Base-by-base conservation (phyloP, 371 early-diverging fungal species). In the Apophysomyces ossiformis region DNA sequence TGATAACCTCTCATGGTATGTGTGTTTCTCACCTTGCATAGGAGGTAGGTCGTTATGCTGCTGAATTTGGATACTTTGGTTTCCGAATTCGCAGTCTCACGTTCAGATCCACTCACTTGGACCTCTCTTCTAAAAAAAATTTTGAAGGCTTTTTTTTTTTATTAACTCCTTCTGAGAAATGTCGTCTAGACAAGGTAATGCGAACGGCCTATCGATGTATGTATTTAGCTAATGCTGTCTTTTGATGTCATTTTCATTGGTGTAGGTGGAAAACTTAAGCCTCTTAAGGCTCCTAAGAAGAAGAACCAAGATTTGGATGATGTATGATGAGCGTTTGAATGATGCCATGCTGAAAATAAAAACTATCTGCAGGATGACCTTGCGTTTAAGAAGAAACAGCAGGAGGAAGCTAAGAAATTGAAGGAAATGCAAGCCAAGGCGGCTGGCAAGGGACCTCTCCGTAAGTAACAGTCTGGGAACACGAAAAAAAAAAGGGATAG, bases 341-440 rank as follows among this genome's bases (percentile, higher is more conserved):
- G 16, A 59, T 7, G 5, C 39, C 60, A 64, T 18, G 45, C n/a
- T n/a, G 16, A 26, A 26, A 60, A 26, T 26, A 26, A 26, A 21
- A 39, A 61, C 43, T 56, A n/a, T 13, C 47, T 47, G 16, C 59
- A 71, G 72, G 72, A 71, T 7, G 72, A 71, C 43, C n/a, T 71
- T 61, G 72, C 72, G 26, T 71, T 71, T 63, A 90, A 92, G 86
- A 83, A 90, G 78, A 94, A 92, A 84, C 89, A 89, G 72, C 82
- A 82, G 73, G 95, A 94, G 71, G 95, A 95, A 77, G 81, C 83
- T 67, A 88, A 88, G 73, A 93, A 88, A 84, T 72, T 95, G 63
- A 92, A 94, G 88, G 92, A 85, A 71, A 67, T 94, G 76, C 83
- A 88, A 71, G 81, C 77, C 61, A 90, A 93, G 81, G 95, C 95